Conservation (phyloP, 352 stramenopile species). For the Phytophthora nicotianae region DNA sequence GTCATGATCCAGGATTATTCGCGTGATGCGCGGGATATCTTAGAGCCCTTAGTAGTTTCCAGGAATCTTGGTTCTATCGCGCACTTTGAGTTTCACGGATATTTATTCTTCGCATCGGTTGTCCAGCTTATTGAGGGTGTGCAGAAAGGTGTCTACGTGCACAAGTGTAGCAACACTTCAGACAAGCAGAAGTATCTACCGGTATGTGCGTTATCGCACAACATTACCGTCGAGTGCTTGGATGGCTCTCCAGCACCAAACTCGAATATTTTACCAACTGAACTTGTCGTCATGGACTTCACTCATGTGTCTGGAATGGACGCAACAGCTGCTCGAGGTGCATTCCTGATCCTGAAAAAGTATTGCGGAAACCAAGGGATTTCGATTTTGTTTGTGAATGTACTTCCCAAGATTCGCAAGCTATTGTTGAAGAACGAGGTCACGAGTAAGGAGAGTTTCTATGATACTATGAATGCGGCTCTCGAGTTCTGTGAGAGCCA, state of each 20-base stretch:
- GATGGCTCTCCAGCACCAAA: conserved; percentile 47
- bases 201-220: not conserved
- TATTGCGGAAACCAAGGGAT: conserved; percentile 62
- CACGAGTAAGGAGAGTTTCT: not conserved
- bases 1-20: conserved; percentile 30
- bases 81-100: conserved; percentile 71
- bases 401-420: conserved; percentile 50
- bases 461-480: not conserved
- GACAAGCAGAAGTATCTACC: not conserved
- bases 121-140: conserved; percentile 77
- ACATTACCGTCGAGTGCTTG: conserved; percentile 45
- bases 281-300: conserved; percentile 85
- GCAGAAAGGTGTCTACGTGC: conserved; percentile 50
- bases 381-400: conserved; percentile 53
- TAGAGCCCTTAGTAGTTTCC: not conserved
- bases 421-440: conserved; percentile 55
- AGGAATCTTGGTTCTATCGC: conserved; percentile 22
- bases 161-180: not conserved
- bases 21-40: not conserved
- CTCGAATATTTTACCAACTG: conserved; percentile 42
- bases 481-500: not conserved
- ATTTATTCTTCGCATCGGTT: conserved; percentile 80
- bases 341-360: conserved; percentile 75
- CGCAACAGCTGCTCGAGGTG: conserved; percentile 65
- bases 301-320: conserved; percentile 82